Evolutionary conservation across 2,329 filamentous ascomycete species (phyloP), one percentile per base, ranked within the genome.

Genomic region (Microthyrium microscopicum): DNA sequence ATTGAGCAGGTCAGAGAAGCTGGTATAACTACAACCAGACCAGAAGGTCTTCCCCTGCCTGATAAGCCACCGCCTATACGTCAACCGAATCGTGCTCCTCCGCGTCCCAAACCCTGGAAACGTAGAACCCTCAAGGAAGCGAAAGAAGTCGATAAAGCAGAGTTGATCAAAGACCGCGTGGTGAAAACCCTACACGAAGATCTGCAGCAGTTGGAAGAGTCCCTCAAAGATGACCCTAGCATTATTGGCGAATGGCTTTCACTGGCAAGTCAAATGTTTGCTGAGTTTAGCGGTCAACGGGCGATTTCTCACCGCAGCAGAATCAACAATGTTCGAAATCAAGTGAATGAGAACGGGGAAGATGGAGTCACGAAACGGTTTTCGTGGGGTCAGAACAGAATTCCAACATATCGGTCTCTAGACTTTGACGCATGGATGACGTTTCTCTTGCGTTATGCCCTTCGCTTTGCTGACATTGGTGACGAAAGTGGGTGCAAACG

Each of bases 351-450:
- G 16, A n/a, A 35, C 8, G 33, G 17, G 13, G 16, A 33, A 26
- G 31, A 33, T 11, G 34, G 20, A 12, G 16, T 11, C 4, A 29
- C 26, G 13, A 18, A 3, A 12, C 8, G 21, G 21, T 5, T 9
- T 9, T 13, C 16, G 18, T 5, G 26, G n/a, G n/a, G 17, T 19
- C 17, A 4, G 11, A 5, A 26, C 11, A 15, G 31, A 33, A 17
- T 13, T 5, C 15, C 20, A 40, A 38, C 6, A 38, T 85, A 83
- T 48, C 76, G 82, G 42, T 79, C 78, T 5, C 80, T 95, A 29
- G 61, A 73, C 0, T 93, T 95, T 48, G 64, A 75, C 37, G 68
- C 73, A 29, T 98, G 89, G 89, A 67, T 94, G 3, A 80, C 91
- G 43, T 66, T 93, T 1, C 93, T 98, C 49, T 67, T 91, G 22